Percentiles rank a stretch among this genome's conserved stretches.
Evolutionary conservation across 2,329 filamentous ascomycete genomes (phyloP).

Genomic region (Setomelanomma holmii): DNA sequence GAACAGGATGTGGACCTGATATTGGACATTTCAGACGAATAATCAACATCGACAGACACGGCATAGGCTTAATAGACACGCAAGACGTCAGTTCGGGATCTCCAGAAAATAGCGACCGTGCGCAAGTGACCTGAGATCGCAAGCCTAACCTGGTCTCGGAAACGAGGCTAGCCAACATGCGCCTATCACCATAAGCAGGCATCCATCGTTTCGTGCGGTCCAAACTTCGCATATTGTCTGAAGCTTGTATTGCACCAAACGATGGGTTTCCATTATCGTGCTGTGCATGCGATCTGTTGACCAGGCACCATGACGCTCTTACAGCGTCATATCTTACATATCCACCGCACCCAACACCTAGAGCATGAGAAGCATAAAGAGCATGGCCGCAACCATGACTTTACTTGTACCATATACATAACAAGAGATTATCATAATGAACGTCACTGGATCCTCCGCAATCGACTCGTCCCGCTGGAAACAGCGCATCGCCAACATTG

Average conservation of each 20-base stretch:
- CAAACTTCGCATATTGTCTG: not conserved
- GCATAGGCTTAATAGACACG: too few relatives aligned
- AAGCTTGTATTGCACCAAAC: not conserved
- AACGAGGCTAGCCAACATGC: not conserved
- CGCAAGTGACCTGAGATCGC: too few relatives aligned
- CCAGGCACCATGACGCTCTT: conserved; percentile 4
- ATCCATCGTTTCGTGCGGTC: too few relatives aligned
- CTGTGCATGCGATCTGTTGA: not conserved
- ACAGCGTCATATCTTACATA: conserved; percentile 9
- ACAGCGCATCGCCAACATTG: conserved; percentile 8
- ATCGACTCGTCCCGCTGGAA: conserved; percentile 1
- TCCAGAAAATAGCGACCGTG: not conserved
- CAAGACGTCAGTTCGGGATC: not conserved
- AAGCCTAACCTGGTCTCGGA: not conserved
- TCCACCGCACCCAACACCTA: not conserved
- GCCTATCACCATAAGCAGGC: not conserved
- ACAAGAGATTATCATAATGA: too few relatives aligned
- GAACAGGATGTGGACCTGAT: not conserved
- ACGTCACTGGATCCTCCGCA: not conserved
- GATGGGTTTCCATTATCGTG: not conserved
- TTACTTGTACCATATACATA: not conserved
- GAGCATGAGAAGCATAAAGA: not conserved
- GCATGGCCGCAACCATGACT: not conserved
- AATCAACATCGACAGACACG: too few relatives aligned
- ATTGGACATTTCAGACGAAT: not conserved